Evolutionary conservation across 2,329 filamentous ascomycete genomes (phyloP).

Genomic region (Cryphonectria radicalis): DNA sequence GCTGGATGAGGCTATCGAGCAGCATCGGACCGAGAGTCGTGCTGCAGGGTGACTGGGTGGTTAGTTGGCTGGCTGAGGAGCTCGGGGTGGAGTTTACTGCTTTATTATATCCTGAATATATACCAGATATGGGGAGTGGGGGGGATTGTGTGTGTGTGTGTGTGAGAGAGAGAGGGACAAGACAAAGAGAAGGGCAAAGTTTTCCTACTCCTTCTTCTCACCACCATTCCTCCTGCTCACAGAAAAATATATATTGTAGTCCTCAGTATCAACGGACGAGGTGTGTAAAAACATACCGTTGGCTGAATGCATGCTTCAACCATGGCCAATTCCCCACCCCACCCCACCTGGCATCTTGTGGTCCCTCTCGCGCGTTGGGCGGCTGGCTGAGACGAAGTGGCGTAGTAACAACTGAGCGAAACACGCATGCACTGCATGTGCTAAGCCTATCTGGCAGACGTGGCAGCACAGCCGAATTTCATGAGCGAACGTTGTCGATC

Average conservation of each 20-base stretch:
- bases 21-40: slow-evolving; percentile 38
- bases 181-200: neutral
- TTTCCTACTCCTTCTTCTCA: neutral
- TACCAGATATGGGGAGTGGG: neutral
- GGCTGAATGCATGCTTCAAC: neutral
- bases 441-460: neutral
- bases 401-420: neutral
- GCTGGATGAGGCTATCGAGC: slow-evolving; percentile 60
- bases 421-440: neutral
- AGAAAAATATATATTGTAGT: neutral
- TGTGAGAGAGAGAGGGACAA: neutral
- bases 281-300: neutral
- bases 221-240: neutral
- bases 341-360: neutral
- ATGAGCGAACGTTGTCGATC: neutral
- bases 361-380: neutral
- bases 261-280: neutral
- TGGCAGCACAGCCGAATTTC: neutral
- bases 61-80: neutral
- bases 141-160: neutral
- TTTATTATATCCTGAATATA: neutral
- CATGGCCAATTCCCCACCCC: neutral
- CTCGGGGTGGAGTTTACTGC: neutral
- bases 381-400: neutral
- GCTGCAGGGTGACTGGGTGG: neutral